phyloP scores from a whole-genome alignment of 192 early-diverging fungal genomes.

The Entomortierella chlamydospora region DNA sequence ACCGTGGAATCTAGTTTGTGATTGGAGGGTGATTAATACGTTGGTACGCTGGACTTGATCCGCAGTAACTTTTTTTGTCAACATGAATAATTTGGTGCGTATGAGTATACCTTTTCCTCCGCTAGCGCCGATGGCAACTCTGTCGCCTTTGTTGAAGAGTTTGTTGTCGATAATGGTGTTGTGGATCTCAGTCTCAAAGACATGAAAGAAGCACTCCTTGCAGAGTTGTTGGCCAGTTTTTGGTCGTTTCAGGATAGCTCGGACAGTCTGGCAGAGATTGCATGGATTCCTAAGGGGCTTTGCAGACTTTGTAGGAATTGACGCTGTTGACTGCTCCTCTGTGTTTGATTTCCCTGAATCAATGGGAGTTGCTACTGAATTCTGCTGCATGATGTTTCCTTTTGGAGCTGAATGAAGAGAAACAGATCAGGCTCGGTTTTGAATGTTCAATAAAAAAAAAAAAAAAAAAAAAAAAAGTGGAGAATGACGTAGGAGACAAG shows the following conservation, averaged over 20 bases:
- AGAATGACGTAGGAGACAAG: not conserved
- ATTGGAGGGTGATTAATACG: not conserved
- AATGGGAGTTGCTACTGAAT: not conserved
- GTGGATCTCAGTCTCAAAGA: constrained; percentile 95
- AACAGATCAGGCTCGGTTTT: not conserved
- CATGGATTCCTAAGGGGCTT: constrained; percentile 47
- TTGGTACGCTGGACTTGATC: not conserved
- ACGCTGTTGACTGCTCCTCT: not conserved
- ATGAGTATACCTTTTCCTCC: constrained; percentile 83
- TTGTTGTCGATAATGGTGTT: constrained; percentile 86
- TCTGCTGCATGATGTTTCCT: constrained; percentile 4
- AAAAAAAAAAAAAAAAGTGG: too few species aligned
- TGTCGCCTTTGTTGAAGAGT: constrained; percentile 88
- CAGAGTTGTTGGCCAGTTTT: constrained; percentile 93
- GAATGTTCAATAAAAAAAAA: too few species aligned
- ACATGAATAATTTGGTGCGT: not conserved
- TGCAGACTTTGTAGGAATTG: constrained; percentile 7
- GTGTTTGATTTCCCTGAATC: not conserved
- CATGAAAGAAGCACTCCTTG: constrained; percentile 90
- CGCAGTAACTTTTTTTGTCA: not conserved
- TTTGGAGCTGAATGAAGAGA: not conserved
- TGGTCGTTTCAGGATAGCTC: constrained; percentile 91
- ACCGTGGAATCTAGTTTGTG: constrained; percentile 87
- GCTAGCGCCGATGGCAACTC: constrained; percentile 94
- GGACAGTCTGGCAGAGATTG: constrained; percentile 67